Evolutionary conservation across 2,329 filamentous ascomycete species (phyloP).

Genomic region (Phialophora macrospora): DNA sequence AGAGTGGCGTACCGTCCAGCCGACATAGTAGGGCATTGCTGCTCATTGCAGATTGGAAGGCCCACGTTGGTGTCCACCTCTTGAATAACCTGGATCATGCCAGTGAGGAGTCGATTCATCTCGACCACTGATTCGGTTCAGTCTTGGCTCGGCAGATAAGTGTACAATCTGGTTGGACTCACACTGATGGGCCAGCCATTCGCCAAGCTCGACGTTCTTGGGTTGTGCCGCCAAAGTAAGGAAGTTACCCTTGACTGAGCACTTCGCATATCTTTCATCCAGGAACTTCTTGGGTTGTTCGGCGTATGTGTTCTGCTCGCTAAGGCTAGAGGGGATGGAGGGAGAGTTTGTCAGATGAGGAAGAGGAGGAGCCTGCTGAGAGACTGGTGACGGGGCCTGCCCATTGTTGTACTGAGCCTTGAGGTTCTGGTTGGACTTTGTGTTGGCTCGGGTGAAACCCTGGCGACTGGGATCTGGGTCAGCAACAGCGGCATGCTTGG

Average conservation of each 20-base stretch:
- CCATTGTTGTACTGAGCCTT: slow-evolving; percentile 40
- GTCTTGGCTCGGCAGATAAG: slow-evolving; percentile 17
- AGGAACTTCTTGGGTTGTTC: slow-evolving; percentile 57
- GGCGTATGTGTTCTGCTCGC: slow-evolving; percentile 46
- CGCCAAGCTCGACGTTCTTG: slow-evolving; percentile 89
- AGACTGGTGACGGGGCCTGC: slow-evolving; percentile 41
- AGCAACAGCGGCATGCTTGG: slow-evolving; percentile 38
- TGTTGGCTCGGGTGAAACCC: slow-evolving; percentile 55
- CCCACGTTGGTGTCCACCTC: slow-evolving; percentile 79
- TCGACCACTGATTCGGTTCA: slow-evolving; percentile 72
- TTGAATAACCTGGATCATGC: slow-evolving; percentile 86
- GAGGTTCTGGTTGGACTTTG: slow-evolving; percentile 51
- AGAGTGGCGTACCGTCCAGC: slow-evolving; percentile 78
- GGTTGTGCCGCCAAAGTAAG: slow-evolving; percentile 92
- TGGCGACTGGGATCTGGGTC: slow-evolving; percentile 49
- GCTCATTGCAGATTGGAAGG: slow-evolving; percentile 78
- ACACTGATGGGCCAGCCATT: slow-evolving; percentile 97
- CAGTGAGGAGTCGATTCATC: slow-evolving; percentile 85
- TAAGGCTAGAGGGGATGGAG: slow-evolving; percentile 47
- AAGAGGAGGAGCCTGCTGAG: slow-evolving; percentile 42
- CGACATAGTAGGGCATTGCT: slow-evolving; percentile 87
- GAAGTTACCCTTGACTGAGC: slow-evolving; percentile 97
- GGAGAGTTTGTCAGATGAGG: slow-evolving; percentile 47
- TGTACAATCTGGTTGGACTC: slow-evolving; percentile 39
- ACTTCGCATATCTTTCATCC: slow-evolving; percentile 66